Conservation (phyloP, 2,329 filamentous ascomycete species). For the Alternaria triticina region DNA sequence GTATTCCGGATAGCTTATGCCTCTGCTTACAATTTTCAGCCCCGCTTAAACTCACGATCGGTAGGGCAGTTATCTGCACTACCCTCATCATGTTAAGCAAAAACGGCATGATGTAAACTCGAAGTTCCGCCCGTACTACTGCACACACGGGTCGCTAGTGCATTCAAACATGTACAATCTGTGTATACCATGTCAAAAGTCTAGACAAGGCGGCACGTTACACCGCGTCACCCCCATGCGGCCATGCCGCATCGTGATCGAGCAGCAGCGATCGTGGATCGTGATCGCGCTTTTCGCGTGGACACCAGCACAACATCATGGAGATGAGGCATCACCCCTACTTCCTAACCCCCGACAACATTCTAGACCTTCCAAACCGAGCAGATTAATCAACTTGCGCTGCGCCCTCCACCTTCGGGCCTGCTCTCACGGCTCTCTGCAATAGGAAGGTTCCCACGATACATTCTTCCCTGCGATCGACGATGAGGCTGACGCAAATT, state of each 20-base stretch:
- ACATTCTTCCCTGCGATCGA: background rate
- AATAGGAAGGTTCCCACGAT: background rate
- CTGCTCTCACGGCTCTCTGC: background rate
- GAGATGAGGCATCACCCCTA: background rate
- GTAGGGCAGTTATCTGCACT: background rate
- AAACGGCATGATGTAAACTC: background rate
- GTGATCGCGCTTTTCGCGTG: background rate
- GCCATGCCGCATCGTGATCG: background rate
- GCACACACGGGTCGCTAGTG: background rate
- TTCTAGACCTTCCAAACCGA: background rate
- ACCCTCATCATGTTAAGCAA: background rate
- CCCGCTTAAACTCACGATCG: background rate
- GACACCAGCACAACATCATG: background rate
- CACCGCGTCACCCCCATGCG: background rate
- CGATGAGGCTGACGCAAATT: background rate
- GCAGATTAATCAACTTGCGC: background rate
- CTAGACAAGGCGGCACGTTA: background rate
- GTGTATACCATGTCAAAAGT: background rate
- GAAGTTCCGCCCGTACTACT: background rate
- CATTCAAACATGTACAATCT: background rate
- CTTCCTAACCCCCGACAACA: background rate
- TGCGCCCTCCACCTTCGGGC: background rate
- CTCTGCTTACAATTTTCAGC: background rate
- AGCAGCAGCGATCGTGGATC: background rate
- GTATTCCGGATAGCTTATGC: background rate